These are phyloP conservation scores for Nakataea oryzae DNA, from an alignment of 2,329 filamentous ascomycete genomes.

Conservation along the genomic window DNA sequence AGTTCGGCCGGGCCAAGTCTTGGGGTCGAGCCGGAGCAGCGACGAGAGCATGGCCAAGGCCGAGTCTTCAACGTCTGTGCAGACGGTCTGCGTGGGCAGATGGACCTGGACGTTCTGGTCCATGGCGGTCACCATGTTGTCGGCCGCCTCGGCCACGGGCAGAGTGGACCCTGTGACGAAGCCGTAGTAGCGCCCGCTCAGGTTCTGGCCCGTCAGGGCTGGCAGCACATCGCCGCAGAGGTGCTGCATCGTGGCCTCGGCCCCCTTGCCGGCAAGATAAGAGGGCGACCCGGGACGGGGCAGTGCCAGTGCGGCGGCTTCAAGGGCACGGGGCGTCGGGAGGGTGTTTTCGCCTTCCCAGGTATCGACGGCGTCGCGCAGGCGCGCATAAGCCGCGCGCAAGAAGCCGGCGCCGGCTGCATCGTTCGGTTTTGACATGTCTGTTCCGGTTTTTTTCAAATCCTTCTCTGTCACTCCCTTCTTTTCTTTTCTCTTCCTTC, in stretches of 20 bases:
- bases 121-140: slow-evolving; percentile 68
- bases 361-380: slow-evolving; percentile 8
- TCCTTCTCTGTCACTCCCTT: too few species aligned
- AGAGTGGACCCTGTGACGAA: slow-evolving; percentile 80
- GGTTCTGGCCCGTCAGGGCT: slow-evolving; percentile 56
- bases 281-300: slow-evolving; percentile 16
- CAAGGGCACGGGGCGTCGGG: slow-evolving; percentile 17
- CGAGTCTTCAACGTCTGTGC: slow-evolving; percentile 65
- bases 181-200: slow-evolving; percentile 66
- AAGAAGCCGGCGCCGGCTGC: slow-evolving; percentile 8
- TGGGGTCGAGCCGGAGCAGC: slow-evolving; percentile 52
- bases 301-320: slow-evolving; percentile 27
- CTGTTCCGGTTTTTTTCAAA: neutral
- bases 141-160: slow-evolving; percentile 69
- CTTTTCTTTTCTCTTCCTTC: neutral
- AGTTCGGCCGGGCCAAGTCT: slow-evolving; percentile 44
- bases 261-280: slow-evolving; percentile 22
- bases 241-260: slow-evolving; percentile 26
- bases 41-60: slow-evolving; percentile 60
- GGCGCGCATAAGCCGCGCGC: slow-evolving; percentile 9
- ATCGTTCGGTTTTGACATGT: neutral
- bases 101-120: slow-evolving; percentile 85
- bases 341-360: slow-evolving; percentile 30
- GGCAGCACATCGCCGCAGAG: slow-evolving; percentile 36
- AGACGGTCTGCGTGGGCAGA: slow-evolving; percentile 62